A percentile compares a stretch with the other conserved stretches of the same genome.
These are phyloP conservation scores for Rhodotorula sp. DNA, from an alignment of 1,284 basidiomycete genomes.

Conservation along the genomic window DNA sequence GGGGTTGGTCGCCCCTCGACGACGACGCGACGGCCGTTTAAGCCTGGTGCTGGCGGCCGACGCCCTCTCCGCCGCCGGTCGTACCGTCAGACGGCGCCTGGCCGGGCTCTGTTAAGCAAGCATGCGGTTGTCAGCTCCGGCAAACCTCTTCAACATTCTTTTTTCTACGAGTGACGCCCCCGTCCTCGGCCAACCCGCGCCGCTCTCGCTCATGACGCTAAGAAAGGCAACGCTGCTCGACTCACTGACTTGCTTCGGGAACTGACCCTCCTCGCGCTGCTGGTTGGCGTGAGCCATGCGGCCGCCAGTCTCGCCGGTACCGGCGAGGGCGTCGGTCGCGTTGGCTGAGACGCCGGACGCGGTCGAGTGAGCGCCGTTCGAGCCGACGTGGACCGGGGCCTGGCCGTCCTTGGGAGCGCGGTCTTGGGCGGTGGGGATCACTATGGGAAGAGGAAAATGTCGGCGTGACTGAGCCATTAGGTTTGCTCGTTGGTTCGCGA, in stretches of 20 bases:
- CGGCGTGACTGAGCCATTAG: background rate
- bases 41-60: background rate
- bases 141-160: background rate
- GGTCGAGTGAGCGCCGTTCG: slow-evolving; percentile 4
- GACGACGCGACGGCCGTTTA: background rate
- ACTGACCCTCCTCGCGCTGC: slow-evolving; percentile 8
- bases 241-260: slow-evolving; percentile 10
- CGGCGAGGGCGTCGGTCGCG: slow-evolving; percentile 7
- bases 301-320: slow-evolving; percentile 14
- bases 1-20: background rate
- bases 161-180: background rate
- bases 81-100: background rate
- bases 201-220: background rate
- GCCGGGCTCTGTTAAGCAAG: background rate
- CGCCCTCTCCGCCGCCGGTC: slow-evolving; percentile 7
- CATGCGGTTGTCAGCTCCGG: background rate
- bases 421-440: slow-evolving; percentile 20
- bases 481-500: too few species aligned
- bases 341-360: slow-evolving; percentile 8
- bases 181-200: background rate
- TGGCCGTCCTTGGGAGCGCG: slow-evolving; percentile 17
- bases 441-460: background rate
- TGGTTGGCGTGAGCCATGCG: slow-evolving; percentile 10
- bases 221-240: background rate
- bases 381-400: slow-evolving; percentile 12